Evolutionary conservation across 805 yeast genomes (phyloP).

Genomic region (Wickerhamomyces bisporus): DNA sequence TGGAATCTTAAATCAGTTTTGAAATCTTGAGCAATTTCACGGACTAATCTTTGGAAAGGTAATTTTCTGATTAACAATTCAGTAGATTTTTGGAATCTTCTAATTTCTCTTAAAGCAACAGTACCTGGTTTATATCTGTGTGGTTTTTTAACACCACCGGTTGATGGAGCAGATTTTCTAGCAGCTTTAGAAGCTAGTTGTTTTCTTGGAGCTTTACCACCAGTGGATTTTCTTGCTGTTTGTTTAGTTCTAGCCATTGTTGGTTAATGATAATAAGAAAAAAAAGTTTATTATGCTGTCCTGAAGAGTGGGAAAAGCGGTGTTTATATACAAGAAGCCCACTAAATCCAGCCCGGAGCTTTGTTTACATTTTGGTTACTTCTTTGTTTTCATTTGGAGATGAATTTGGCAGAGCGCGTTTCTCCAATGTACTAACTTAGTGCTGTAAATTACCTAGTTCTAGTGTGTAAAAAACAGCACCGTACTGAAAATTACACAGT

Average conservation of each 20-base stretch:
- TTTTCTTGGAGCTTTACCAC: slow-evolving; percentile 96
- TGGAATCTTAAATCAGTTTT: slow-evolving; percentile 94
- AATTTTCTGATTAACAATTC: slow-evolving; percentile 92
- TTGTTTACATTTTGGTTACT: not conserved
- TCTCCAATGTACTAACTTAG: too few relatives aligned
- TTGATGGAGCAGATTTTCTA: slow-evolving; percentile 87
- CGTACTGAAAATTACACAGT: not conserved
- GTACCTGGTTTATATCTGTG: slow-evolving; percentile 98
- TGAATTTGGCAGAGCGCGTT: too few relatives aligned
- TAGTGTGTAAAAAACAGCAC: too few relatives aligned
- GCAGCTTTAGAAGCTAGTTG: slow-evolving; percentile 91
- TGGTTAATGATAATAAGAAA: slow-evolving; percentile 7
- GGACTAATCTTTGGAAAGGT: slow-evolving; percentile 95
- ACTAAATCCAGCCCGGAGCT: not conserved
- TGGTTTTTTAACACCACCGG: slow-evolving; percentile 92
- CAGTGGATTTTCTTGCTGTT: slow-evolving; percentile 92
- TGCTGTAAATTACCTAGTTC: too few relatives aligned
- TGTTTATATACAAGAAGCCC: not conserved
- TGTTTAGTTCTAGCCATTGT: slow-evolving; percentile 89
- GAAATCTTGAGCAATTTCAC: slow-evolving; percentile 94
- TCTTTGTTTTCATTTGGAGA: not conserved
- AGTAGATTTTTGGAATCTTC: slow-evolving; percentile 96
- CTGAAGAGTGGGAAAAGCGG: too few relatives aligned
- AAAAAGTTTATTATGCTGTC: too few relatives aligned
- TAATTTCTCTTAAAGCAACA: slow-evolving; percentile 93